Evolutionary conservation across 2,329 filamentous ascomycete genomes (phyloP), one percentile per base, ranked within the genome.

Genomic region (Cladobotryum mycophilum): DNA sequence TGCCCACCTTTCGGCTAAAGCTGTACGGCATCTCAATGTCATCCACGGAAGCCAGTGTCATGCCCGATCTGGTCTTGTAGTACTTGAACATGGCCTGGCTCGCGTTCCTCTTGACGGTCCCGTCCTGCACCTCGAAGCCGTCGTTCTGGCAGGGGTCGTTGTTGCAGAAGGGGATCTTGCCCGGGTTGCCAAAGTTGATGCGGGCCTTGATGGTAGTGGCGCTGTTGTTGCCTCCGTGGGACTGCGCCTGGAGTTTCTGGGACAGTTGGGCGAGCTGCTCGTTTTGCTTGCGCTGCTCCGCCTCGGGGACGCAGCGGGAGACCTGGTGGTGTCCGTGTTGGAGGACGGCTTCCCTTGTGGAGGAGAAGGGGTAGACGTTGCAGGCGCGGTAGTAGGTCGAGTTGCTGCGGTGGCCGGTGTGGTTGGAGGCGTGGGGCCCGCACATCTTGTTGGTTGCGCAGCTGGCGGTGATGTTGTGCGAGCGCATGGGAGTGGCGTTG

Each of bases 141-240:
- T 60, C 58, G 13, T 60, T 60, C 18, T 52, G 47, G 45, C 56
- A 60, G 3, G 38, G 22, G 11, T 58, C 47, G 30, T 58, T 57
- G 35, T 34, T 46, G 48, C 58, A 60, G 45, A 50, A 60, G 5
- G 49, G 55, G 47, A 55, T 45, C 33, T 44, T 18, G 1, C 51
- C 53, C 2, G 55, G 56, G 30, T 56, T 57, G n/a, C 55, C 58
- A 37, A 60, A 57, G 35, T 45, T 52, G 48, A 57, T 56, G 5
- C 25, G 25, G 4, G 25, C 25, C 25, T 30, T 30, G 25, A 11
- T 30, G 25, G 25, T 20, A 20, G 20, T 20, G 20, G 20, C 5
- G 20, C 3, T 20, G 20, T 20, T 20, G 20, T 30, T 30, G 25
- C 6, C 4, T 11, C 25, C 25, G 25, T 7, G 25, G 25, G 25